A percentile compares a stretch with the other conserved stretches of the same genome.
These are phyloP conservation scores for Wickerhamomyces ciferrii DNA, from an alignment of 805 yeast species.

Conservation along the genomic window DNA sequence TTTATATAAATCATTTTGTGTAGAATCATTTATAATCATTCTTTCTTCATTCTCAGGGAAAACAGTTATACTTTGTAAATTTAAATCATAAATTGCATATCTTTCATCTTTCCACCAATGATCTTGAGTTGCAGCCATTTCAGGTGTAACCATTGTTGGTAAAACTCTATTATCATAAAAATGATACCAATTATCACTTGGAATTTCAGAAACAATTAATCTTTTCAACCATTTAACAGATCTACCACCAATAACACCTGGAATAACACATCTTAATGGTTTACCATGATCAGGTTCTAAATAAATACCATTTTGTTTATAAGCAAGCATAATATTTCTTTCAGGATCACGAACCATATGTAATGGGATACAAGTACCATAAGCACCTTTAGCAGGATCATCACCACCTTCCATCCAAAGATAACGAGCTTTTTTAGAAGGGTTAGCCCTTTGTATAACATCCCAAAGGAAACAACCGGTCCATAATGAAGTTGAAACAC, in stretches of 20 bases:
- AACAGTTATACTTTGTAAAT: slow-evolving; percentile 28
- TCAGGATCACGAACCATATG: slow-evolving; percentile 28
- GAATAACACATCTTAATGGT: slow-evolving; percentile 29
- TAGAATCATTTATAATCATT: slow-evolving; percentile 6
- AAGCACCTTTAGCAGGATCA: slow-evolving; percentile 26
- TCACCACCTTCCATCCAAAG: slow-evolving; percentile 32
- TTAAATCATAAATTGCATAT: slow-evolving; percentile 29
- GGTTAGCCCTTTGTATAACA: slow-evolving; percentile 21
- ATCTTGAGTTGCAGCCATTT: slow-evolving; percentile 24
- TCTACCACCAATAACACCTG: slow-evolving; percentile 35
- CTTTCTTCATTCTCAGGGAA: slow-evolving; percentile 25
- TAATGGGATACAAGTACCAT: slow-evolving; percentile 28
- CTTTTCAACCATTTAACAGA: slow-evolving; percentile 32
- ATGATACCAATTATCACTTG: slow-evolving; percentile 31
- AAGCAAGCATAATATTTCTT: slow-evolving; percentile 26
- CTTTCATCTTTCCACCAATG: slow-evolving; percentile 33
- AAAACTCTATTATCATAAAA: slow-evolving; percentile 30
- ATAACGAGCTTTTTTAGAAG: slow-evolving; percentile 22
- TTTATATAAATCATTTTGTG: slow-evolving; percentile 13
- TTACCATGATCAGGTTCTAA: slow-evolving; percentile 31
- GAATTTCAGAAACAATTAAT: slow-evolving; percentile 23
- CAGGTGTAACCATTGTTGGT: slow-evolving; percentile 31
- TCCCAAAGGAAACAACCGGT: slow-evolving; percentile 28
- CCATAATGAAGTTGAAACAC: slow-evolving; percentile 29
- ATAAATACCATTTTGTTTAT: slow-evolving; percentile 29